These are phyloP conservation scores for Fistulifera solaris DNA, from an alignment of 108 stramenopile species.

Conservation along the genomic window DNA sequence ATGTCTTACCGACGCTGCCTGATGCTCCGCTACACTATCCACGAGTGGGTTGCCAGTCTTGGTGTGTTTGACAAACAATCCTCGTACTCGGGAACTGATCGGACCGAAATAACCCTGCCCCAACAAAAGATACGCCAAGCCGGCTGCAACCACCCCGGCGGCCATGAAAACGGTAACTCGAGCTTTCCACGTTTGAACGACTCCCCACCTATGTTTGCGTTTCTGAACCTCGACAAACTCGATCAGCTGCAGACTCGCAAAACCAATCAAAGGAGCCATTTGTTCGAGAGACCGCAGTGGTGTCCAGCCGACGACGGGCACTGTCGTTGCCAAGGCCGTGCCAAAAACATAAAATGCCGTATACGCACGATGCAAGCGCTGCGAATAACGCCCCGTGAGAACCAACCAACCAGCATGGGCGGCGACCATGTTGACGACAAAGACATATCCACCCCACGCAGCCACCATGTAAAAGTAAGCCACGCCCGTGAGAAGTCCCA, in stretches of 20 bases:
- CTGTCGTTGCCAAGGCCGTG: slow-evolving; percentile 82
- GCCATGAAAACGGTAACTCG: slow-evolving; percentile 47
- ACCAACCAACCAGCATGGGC: slow-evolving; percentile 75
- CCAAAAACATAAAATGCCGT: slow-evolving; percentile 88
- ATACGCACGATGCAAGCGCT: slow-evolving; percentile 84
- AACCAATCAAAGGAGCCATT: slow-evolving; percentile 67
- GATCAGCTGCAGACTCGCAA: slow-evolving; percentile 65
- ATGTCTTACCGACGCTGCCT: slow-evolving; percentile 56
- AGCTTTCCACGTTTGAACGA: slow-evolving; percentile 49
- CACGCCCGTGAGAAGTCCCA: slow-evolving; percentile 43
- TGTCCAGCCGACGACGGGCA: slow-evolving; percentile 82
- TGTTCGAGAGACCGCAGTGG: slow-evolving; percentile 84
- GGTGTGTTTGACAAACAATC: slow-evolving; percentile 89
- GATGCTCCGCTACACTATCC: slow-evolving; percentile 94
- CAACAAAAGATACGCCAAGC: slow-evolving; percentile 31
- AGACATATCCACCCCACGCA: slow-evolving; percentile 98
- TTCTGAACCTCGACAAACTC: slow-evolving; percentile 46
- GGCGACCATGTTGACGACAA: slow-evolving; percentile 95
- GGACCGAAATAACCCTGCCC: slow-evolving; percentile 92
- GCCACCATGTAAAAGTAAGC: slow-evolving; percentile 97
- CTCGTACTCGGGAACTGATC: slow-evolving; percentile 74
- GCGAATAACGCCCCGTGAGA: slow-evolving; percentile 70
- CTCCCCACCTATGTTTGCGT: slow-evolving; percentile 21
- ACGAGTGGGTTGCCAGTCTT: slow-evolving; percentile 92
- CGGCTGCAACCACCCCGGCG: slow-evolving; percentile 18